Base-by-base conservation (phyloP, 1,139 yeast genomes). In the Lodderomyces orthopsilosis region DNA sequence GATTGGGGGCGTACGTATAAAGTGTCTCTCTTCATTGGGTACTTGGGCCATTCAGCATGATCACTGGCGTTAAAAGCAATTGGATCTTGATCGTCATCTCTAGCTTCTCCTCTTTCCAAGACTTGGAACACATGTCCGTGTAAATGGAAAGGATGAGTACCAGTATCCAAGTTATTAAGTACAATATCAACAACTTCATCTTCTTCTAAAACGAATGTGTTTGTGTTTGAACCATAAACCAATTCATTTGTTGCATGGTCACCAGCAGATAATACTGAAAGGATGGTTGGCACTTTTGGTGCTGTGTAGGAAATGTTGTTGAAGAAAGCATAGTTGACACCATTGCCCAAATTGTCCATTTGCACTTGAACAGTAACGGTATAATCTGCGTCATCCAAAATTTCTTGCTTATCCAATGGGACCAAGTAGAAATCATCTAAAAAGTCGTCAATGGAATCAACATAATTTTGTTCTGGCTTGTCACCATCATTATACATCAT, bases 121-220 rank as follows among this genome's bases (percentile, higher is more conserved):
- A 86, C 73, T 71, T 89, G 94, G 74, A 88, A 86, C 48, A 71
- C 75, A 62, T 87, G 93, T 24, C 96, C 96, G 55, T 88, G 96
- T 53, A 88, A 68, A 61, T 88, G 96, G 83, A 89, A 87, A 12
- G 96, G 96, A 63, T 88, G 96, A 48, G 79, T 79, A 66, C 94
- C 94, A 41, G 89, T 87, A 62, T 88, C 95, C 46, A 67, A 62
- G 47, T 88, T 85, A 59, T 87, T 86, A 38, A 88, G 63, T 8
- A 85, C 79, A 44, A 88, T 67, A 54, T 88, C 95, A 39, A 88
- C 77, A 40, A 81, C 68, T 46, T 84, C 90, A 48, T 79, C 75
- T 27, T 73, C 65, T 54, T 79, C 80, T 38, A 85, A 67, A 4
- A 85, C 79, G 61, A 73, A 79, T 0, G 85, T 61, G 56, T 84